Evolutionary conservation across 768 basidiomycete species (phyloP).

Genomic region (Rhizopogon vinicolor): DNA sequence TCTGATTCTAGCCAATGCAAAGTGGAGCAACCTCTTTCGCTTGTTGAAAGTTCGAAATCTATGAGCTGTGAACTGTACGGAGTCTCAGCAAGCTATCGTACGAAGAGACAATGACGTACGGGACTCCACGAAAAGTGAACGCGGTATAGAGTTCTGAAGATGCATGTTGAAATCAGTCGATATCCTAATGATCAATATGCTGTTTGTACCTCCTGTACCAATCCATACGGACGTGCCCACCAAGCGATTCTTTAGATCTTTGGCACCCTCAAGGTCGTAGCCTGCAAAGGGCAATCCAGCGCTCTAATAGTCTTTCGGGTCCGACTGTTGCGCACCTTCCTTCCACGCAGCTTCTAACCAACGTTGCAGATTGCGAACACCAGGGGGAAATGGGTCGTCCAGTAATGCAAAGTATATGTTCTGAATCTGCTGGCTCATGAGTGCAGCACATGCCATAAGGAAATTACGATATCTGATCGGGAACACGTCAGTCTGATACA

Average conservation of each 20-base stretch:
- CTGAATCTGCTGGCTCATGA: conserved; percentile 64
- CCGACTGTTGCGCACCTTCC: conserved; percentile 35
- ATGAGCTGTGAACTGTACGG: conserved; percentile 49
- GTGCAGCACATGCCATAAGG: conserved; percentile 67
- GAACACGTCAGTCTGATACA: neutral
- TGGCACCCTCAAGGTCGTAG: conserved; percentile 67
- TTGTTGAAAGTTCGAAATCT: conserved; percentile 53
- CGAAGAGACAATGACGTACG: conserved; percentile 45
- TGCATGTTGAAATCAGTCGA: conserved; percentile 2
- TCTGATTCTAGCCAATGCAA: neutral
- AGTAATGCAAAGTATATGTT: conserved; percentile 59
- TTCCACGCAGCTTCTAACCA: conserved; percentile 86
- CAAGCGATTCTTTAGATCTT: conserved; percentile 48
- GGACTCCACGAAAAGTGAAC: conserved; percentile 73
- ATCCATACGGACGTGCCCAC: conserved; percentile 69
- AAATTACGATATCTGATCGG: conserved; percentile 72
- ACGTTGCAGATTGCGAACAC: conserved; percentile 68
- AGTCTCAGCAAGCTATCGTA: neutral
- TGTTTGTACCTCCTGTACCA: conserved; percentile 63
- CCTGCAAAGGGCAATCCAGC: conserved; percentile 33
- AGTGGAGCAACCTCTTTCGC: conserved; percentile 35
- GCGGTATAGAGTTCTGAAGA: conserved; percentile 72
- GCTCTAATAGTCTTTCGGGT: neutral
- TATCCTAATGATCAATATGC: neutral
- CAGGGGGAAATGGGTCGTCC: conserved; percentile 52